Base-by-base conservation (phyloP, 306 rosid genomes). In the Dryas alaskensis region DNA sequence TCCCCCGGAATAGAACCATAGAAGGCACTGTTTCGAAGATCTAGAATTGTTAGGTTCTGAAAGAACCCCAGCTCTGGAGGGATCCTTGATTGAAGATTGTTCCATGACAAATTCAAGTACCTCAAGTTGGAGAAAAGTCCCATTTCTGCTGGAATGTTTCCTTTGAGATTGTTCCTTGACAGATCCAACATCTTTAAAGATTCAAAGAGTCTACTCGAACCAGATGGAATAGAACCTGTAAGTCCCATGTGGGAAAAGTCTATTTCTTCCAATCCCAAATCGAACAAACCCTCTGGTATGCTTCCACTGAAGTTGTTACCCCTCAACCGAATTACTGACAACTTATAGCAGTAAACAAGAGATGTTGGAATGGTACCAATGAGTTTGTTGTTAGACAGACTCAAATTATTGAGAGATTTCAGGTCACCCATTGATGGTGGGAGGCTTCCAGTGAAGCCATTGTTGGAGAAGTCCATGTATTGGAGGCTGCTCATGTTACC, bases 51-150 rank as follows among this genome's bases (percentile, higher is more conserved):
- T 46, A 94, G 77, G 16, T 87, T 91, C 79, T 81, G 83, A 70
- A 84, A 89, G 51, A 84, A 71, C 11, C 97, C 95, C 43, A 94
- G 75, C 37, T 85, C 92, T 39, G 95, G 89, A 10, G 92, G 90
- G 60, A 94, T 87, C 72, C 67, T 76, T 4, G 97, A 83, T 19
- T 83, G 82, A 58, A 94, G 85, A 68, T 84, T 88, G 85, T 94
- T 94, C 96, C 95, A 91, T 67, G 98, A 94, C 57, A 94, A 74
- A 77, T 94, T 94, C 86, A 89, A 78, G 72, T 88, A 86, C 74
- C 81, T 83, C 65, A 94, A 67, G 55, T 82, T 84, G 51, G 85
- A 88, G 75, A 84, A 85, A 70, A 85, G 84, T 0, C 92, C 92
- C 49, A 85, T 79, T 78, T 94, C 92, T 49, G 89, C 86, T 51